Evolutionary conservation across 805 yeast genomes (phyloP).

Genomic region (Saturnispora bothae): DNA sequence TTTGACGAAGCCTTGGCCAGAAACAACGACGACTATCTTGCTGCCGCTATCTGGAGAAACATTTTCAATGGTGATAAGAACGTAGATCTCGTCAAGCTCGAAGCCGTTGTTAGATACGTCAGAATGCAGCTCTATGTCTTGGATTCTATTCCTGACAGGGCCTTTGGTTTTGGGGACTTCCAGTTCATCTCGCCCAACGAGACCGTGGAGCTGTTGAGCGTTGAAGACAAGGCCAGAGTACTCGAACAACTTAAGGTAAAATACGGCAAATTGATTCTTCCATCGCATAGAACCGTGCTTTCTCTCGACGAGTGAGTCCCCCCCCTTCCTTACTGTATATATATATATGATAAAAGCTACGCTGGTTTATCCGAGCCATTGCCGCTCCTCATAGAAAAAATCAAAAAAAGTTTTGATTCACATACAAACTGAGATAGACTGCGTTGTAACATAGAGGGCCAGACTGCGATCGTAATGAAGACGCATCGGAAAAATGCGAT

Average conservation of each 20-base stretch:
- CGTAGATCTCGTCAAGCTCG: constrained; percentile 73
- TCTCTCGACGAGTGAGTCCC: constrained; percentile 34
- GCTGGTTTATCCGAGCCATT: too few relatives aligned
- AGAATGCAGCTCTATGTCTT: constrained; percentile 84
- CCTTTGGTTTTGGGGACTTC: constrained; percentile 86
- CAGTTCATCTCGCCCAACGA: constrained; percentile 75
- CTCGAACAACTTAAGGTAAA: constrained; percentile 39
- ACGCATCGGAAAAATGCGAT: too few relatives aligned
- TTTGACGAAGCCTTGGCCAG: constrained; percentile 87
- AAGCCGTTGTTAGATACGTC: constrained; percentile 81
- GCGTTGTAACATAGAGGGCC: too few relatives aligned
- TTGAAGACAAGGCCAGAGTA: constrained; percentile 50
- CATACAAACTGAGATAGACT: too few relatives aligned
- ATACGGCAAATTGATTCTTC: constrained; percentile 43
- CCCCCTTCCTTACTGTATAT: too few relatives aligned
- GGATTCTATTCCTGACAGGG: constrained; percentile 78
- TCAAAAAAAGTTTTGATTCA: too few relatives aligned
- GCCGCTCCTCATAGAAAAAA: too few relatives aligned
- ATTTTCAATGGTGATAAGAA: constrained; percentile 77
- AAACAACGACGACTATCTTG: constrained; percentile 61
- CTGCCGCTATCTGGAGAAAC: constrained; percentile 82
- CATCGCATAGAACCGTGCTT: constrained; percentile 47
- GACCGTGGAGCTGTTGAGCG: constrained; percentile 61
- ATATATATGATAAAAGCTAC: too few relatives aligned
- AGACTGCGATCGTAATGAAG: too few relatives aligned